Evolutionary conservation across 495 filamentous ascomycete species (phyloP), one percentile per base, ranked within the genome.

Genomic region (Sabuloglossum arenarium): DNA sequence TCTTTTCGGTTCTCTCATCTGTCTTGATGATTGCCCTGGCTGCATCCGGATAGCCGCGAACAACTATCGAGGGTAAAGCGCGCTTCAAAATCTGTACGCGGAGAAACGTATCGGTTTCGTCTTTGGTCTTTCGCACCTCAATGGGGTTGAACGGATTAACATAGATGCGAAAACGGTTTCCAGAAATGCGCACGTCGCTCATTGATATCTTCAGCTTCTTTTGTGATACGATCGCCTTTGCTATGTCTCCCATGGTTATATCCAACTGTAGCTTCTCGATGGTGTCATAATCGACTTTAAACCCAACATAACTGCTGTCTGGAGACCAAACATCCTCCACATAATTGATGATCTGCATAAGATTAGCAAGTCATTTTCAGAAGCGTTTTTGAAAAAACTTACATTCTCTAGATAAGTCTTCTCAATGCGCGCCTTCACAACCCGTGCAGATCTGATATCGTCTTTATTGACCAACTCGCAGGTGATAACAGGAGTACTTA

Each of bases 401-500:
- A 84, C 72, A 61, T 88, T 85, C 32, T 75, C 71, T 25, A 91
- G 70, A 59, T 78, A 88, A 0, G 84, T 89, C 72, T 89, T 94
- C 66, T 96, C 88, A 57, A 98, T 91, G 43, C 86, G 78, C 6
- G 81, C 84, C 70, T 97, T 94, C 54, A 93, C 88, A 56, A 93
- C 79, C 3, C 84, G 79, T 16, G 93, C 93, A 16, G 82, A 85
- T 52, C 75, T 72, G 53, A 90, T 78, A 58, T 78, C 74, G 39
- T 74, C 68, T 57, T 79, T 78, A 61, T 80, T 87, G 54, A 82
- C 71, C 0, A 97, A 73, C 21, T 84, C 79, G 62, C 93, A 97
- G 14, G 77, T 75, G 58, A 97, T 91, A 64, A 98, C 82, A 0
- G 91, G 91, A 1, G 91, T 98, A 69, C 86, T 93, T 66, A 98